phyloP scores from a whole-genome alignment of 202 grass and related monocot genomes.

The Zizania palustris region DNA sequence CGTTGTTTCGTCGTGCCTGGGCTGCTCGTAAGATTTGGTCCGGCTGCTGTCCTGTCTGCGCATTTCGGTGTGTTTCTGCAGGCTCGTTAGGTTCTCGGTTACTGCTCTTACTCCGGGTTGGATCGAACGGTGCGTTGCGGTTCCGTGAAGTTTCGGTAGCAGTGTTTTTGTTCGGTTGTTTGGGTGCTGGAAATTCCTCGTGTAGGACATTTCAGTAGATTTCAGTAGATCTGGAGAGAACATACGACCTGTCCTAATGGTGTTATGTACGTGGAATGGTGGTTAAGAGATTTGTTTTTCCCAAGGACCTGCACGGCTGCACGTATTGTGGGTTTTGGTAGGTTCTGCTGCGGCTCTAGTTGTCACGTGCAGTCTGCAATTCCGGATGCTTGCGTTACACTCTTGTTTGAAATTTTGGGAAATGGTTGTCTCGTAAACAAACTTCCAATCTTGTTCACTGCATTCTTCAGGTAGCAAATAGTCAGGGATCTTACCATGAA shows the following conservation, averaged over 20 bases:
- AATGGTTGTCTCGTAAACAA: neutral
- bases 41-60: neutral
- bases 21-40: constrained; percentile 17
- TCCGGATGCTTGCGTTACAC: neutral
- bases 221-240: constrained; percentile 35
- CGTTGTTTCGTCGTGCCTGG: neutral
- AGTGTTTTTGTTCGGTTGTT: neutral
- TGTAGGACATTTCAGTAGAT: neutral
- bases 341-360: neutral
- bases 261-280: neutral
- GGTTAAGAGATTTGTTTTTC: neutral
- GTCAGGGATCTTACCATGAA: neutral
- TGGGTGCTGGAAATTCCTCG: neutral
- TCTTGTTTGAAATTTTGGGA: neutral
- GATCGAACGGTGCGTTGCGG: neutral
- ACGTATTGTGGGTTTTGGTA: neutral
- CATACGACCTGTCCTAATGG: neutral
- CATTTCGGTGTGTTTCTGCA: constrained; percentile 24
- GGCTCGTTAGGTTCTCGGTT: constrained; percentile 4
- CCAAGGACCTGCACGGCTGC: neutral
- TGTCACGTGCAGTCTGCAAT: neutral
- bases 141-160: constrained; percentile 2
- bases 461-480: neutral
- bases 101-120: neutral
- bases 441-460: neutral